Evolutionary conservation across 192 early-diverging fungal genomes (phyloP).

Genomic region (Funneliformis geosporum): DNA sequence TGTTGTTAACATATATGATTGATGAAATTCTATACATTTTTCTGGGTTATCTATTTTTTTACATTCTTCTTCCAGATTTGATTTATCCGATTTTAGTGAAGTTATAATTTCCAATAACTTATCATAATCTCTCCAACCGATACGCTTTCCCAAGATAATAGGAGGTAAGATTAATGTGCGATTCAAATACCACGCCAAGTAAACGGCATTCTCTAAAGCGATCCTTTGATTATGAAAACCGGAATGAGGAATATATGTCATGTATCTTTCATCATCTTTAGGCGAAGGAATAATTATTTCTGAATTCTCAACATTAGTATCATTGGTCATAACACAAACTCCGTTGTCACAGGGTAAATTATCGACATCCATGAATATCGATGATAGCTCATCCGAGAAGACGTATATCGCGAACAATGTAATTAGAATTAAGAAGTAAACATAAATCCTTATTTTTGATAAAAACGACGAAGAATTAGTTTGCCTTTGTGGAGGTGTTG

Average conservation of each 20-base stretch:
- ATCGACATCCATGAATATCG: not conserved
- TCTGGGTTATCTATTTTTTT: not conserved
- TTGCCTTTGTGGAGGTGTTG: not conserved
- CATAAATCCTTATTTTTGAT: not conserved
- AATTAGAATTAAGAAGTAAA: not conserved
- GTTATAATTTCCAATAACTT: not conserved
- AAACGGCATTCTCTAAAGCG: slow-evolving; percentile 50
- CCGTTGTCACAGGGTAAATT: not conserved
- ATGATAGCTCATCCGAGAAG: not conserved
- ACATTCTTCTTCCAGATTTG: not conserved
- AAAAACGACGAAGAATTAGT: not conserved
- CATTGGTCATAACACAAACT: not conserved
- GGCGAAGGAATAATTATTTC: not conserved
- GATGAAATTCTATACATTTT: not conserved
- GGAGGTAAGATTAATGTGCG: slow-evolving; percentile 56
- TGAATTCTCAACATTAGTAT: not conserved
- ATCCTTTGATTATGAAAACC: slow-evolving; percentile 59
- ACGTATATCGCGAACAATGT: not conserved
- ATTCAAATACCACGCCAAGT: slow-evolving; percentile 49
- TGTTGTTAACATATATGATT: not conserved
- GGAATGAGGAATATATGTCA: slow-evolving; percentile 55
- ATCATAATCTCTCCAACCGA: no score
- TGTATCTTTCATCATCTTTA: slow-evolving; percentile 37
- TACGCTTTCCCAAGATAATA: slow-evolving; percentile 34
- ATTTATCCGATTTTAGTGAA: not conserved